Evolutionary conservation across 352 stramenopile species (phyloP).

Genomic region (Phytophthora podocarpi): DNA sequence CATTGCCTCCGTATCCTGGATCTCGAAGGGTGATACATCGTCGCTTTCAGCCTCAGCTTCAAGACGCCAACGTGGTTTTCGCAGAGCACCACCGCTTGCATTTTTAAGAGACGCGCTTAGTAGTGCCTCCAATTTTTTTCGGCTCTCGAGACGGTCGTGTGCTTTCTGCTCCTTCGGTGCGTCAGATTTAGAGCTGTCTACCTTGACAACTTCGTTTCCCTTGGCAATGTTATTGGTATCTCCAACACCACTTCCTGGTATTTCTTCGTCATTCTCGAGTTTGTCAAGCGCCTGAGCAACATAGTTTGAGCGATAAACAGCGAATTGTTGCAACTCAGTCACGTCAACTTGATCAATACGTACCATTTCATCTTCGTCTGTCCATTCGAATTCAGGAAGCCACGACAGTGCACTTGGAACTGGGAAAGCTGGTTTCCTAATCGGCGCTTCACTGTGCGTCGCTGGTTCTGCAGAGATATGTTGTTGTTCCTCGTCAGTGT

Average conservation of each 20-base stretch:
- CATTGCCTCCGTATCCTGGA: constrained; percentile 28
- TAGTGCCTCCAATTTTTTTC: constrained; percentile 46
- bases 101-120: constrained; percentile 42
- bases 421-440: constrained; percentile 7
- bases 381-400: constrained; percentile 61
- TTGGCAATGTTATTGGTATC: neutral
- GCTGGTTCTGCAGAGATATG: neutral
- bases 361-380: constrained; percentile 60
- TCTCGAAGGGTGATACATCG: constrained; percentile 31
- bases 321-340: too few relatives aligned
- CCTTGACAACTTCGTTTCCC: neutral
- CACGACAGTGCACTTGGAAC: constrained; percentile 13
- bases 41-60: constrained; percentile 39
- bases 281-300: constrained; percentile 36
- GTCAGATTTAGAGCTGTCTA: constrained; percentile 3
- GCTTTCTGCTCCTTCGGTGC: constrained; percentile 27
- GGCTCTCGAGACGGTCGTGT: constrained; percentile 44
- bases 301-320: neutral
- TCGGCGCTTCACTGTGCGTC: neutral
- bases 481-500: neutral
- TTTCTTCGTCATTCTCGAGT: constrained; percentile 26
- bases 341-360: neutral
- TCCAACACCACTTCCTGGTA: neutral
- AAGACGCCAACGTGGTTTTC: constrained; percentile 59
- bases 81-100: constrained; percentile 14